These are phyloP conservation scores for Aspergillus sp. DNA, from an alignment of 2,329 filamentous ascomycete species.

Conservation along the genomic window DNA sequence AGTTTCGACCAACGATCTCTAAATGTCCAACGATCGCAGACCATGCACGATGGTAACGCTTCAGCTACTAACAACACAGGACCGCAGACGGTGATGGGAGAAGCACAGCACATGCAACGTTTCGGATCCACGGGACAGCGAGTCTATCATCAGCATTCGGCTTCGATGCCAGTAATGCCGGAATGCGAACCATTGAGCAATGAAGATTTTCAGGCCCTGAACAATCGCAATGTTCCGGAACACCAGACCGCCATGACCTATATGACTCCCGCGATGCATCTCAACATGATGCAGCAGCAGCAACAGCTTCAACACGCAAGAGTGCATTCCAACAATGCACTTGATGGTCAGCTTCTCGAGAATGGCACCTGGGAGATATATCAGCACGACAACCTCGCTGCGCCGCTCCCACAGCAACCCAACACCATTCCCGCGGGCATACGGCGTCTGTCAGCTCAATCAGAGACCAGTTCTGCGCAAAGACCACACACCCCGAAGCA, in stretches of 20 bases:
- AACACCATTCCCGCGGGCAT: constrained; percentile 23
- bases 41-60: constrained; percentile 52
- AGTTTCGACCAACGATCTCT: constrained; percentile 73
- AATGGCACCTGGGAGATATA: constrained; percentile 28
- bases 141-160: constrained; percentile 32
- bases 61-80: constrained; percentile 59
- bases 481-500: constrained; percentile 65
- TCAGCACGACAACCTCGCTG: constrained; percentile 18
- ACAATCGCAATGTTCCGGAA: constrained; percentile 36
- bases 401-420: constrained; percentile 22
- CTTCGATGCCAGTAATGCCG: constrained; percentile 22
- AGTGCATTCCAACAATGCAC: constrained; percentile 15
- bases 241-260: constrained; percentile 28
- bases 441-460: constrained; percentile 40
- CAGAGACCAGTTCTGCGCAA: constrained; percentile 36
- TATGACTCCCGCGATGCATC: constrained; percentile 18
- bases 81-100: constrained; percentile 67
- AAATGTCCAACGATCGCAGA: constrained; percentile 48
- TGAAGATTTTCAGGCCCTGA: constrained; percentile 31
- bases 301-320: constrained; percentile 17
- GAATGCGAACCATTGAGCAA: constrained; percentile 29
- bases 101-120: constrained; percentile 85
- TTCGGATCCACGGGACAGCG: constrained; percentile 68
- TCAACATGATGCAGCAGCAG: constrained; percentile 32
- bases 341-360: constrained; percentile 22